Conservation (phyloP, 2,329 filamentous ascomycete species). For the Aspergillus neoniger region DNA sequence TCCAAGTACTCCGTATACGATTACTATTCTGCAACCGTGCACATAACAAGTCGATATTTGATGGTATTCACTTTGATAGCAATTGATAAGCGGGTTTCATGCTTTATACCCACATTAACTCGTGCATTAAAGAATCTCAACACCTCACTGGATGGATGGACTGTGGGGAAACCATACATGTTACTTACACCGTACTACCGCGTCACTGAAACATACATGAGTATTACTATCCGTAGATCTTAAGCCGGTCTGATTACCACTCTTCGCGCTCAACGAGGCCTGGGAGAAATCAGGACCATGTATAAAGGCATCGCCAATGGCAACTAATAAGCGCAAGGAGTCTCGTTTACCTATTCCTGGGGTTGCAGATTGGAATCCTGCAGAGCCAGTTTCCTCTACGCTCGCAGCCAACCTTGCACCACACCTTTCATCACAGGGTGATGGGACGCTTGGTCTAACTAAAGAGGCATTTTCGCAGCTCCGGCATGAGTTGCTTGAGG, state of each 20-base stretch:
- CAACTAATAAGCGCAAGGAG: conserved; percentile 1
- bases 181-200: background rate
- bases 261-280: background rate
- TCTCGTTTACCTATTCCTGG: background rate
- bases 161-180: background rate
- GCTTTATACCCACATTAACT: background rate
- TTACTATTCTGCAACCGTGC: no score
- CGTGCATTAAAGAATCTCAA: background rate
- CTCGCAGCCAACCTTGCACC: conserved; percentile 85
- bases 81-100: background rate
- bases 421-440: conserved; percentile 68
- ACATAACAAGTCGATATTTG: no score
- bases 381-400: conserved; percentile 65
- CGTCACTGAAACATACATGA: background rate
- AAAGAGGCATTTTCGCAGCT: conserved; percentile 75
- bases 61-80: no score
- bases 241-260: background rate
- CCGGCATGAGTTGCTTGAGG: conserved; percentile 63
- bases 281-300: background rate
- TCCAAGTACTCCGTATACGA: background rate
- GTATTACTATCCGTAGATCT: background rate
- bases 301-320: background rate
- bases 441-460: conserved; percentile 64
- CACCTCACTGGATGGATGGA: background rate
- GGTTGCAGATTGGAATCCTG: conserved; percentile 18